These are phyloP conservation scores for Starmera caribaea DNA, from an alignment of 805 yeast species.

Conservation along the genomic window DNA sequence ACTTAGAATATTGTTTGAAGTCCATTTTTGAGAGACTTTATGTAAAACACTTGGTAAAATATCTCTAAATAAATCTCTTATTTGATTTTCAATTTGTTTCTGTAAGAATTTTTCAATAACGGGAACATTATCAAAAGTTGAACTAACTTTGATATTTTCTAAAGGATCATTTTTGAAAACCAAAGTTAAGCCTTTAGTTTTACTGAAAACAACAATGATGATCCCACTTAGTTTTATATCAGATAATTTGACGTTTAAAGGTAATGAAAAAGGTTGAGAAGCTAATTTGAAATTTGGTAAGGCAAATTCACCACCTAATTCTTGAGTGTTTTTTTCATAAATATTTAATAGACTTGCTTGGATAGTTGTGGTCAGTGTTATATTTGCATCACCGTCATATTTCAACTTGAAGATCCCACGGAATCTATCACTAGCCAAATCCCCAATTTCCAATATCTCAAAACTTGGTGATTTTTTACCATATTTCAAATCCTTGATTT, in stretches of 20 bases:
- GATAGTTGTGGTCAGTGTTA: slow-evolving; percentile 67
- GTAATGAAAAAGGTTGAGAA: slow-evolving; percentile 62
- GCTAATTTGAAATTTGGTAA: slow-evolving; percentile 61
- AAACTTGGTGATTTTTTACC: slow-evolving; percentile 68
- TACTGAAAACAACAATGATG: slow-evolving; percentile 74
- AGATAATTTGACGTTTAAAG: slow-evolving; percentile 65
- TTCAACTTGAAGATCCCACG: slow-evolving; percentile 75
- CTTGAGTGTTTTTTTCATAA: slow-evolving; percentile 26
- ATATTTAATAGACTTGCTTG: slow-evolving; percentile 80
- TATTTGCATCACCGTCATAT: slow-evolving; percentile 66
- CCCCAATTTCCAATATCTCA: slow-evolving; percentile 78
- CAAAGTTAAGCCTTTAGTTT: slow-evolving; percentile 73
- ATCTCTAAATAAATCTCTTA: slow-evolving; percentile 73
- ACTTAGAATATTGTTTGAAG: slow-evolving; percentile 26
- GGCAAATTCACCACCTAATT: slow-evolving; percentile 37
- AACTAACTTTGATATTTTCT: slow-evolving; percentile 70
- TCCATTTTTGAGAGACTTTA: slow-evolving; percentile 61
- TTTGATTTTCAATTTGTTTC: slow-evolving; percentile 71
- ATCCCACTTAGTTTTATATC: slow-evolving; percentile 70
- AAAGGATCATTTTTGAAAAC: slow-evolving; percentile 87
- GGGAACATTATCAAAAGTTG: slow-evolving; percentile 79
- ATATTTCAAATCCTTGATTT: slow-evolving; percentile 59
- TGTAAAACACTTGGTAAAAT: slow-evolving; percentile 76
- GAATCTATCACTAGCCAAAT: slow-evolving; percentile 63
- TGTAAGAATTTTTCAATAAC: slow-evolving; percentile 80